These are phyloP conservation scores for Physcomitrellopsis africana DNA, from an alignment of 225 moss, liverwort and hornwort species.

Conservation along the genomic window DNA sequence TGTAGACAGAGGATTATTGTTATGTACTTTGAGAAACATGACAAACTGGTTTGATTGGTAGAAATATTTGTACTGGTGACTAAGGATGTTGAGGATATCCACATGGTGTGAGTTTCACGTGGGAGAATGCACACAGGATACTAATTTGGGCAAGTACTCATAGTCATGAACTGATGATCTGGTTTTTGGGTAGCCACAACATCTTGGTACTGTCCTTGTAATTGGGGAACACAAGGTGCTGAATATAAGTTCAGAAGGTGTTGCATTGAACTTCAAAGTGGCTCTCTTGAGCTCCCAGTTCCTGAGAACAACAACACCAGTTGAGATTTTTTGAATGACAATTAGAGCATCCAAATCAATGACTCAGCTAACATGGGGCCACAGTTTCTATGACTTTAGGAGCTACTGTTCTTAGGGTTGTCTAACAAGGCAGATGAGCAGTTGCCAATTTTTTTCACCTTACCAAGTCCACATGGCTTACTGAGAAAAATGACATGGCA, in stretches of 20 bases:
- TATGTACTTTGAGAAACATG: not conserved
- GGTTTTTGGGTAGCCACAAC: not conserved
- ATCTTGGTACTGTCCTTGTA: not conserved
- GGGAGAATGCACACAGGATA: not conserved
- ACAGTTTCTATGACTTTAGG: constrained; percentile 5
- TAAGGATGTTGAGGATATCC: too few relatives aligned
- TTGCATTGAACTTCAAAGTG: not conserved
- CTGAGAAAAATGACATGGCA: too few relatives aligned
- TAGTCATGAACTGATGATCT: not conserved
- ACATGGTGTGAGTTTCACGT: not conserved
- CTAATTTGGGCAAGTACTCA: not conserved
- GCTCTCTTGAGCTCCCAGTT: not conserved
- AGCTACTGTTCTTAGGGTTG: not conserved
- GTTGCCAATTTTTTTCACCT: too few relatives aligned
- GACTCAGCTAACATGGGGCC: not conserved
- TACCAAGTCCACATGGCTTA: too few relatives aligned
- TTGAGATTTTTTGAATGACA: not conserved
- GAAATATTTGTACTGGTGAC: not conserved
- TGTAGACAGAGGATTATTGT: not conserved
- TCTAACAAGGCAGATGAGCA: too few relatives aligned
- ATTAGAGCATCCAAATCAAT: not conserved
- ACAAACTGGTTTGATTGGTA: not conserved
- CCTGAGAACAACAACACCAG: not conserved
- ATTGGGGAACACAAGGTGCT: not conserved
- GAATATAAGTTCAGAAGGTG: not conserved